These are phyloP conservation scores for Fraxinus ornus DNA, from an alignment of 305 asterid genomes.

Conservation along the genomic window DNA sequence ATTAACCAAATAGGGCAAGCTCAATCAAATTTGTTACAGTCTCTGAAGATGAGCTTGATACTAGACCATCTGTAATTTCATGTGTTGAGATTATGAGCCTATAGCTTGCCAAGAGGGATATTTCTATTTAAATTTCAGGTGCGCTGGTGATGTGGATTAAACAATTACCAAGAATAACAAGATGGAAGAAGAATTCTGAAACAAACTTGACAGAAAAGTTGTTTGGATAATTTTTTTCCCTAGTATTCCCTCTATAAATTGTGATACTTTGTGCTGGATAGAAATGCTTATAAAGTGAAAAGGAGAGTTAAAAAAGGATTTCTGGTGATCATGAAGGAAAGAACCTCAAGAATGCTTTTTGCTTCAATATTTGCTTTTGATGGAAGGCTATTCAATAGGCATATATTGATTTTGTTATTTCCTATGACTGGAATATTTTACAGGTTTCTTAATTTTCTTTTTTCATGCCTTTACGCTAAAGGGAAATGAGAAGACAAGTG, in stretches of 20 bases:
- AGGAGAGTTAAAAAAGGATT: neutral
- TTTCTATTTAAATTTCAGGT: neutral
- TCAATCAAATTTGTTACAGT: neutral
- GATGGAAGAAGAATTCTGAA: neutral
- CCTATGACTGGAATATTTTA: neutral
- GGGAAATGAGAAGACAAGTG: neutral
- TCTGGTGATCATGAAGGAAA: slow-evolving; percentile 1
- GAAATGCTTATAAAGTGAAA: neutral
- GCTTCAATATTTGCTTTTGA: slow-evolving; percentile 9
- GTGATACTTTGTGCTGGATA: neutral
- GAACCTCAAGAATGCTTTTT: neutral
- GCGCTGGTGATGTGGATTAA: neutral
- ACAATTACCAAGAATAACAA: neutral
- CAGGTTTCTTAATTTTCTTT: neutral
- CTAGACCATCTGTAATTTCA: neutral
- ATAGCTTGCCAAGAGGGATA: neutral
- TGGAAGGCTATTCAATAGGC: neutral
- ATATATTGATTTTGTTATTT: neutral
- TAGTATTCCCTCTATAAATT: neutral
- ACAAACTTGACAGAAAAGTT: neutral
- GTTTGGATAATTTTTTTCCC: neutral
- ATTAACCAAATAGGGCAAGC: neutral
- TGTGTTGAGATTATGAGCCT: neutral
- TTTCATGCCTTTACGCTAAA: neutral
- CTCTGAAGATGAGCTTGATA: neutral